A percentile compares a stretch with the other conserved stretches of the same genome.
Conservation (phyloP, 2,329 filamentous ascomycete species). For the Colletotrichum liaoningense region DNA sequence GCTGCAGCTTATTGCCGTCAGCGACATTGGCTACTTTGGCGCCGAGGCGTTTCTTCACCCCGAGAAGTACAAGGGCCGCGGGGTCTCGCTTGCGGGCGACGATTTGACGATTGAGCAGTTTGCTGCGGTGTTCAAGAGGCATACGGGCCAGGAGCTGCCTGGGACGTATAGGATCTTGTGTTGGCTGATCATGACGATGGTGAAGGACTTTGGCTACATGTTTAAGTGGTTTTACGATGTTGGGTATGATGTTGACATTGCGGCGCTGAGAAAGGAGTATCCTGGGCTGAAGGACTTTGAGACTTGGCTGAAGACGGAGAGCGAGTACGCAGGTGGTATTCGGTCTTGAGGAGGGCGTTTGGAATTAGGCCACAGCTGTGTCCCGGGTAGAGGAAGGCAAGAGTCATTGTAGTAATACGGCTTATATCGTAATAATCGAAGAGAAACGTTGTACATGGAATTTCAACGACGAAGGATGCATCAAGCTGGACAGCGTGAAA, state of each 20-base stretch:
- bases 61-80: conserved; percentile 43
- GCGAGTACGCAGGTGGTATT: conserved; percentile 60
- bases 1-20: conserved; percentile 48
- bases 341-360: neutral
- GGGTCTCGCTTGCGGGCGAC: conserved; percentile 53
- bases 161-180: conserved; percentile 45
- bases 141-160: conserved; percentile 44
- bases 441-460: no score
- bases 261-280: conserved; percentile 40
- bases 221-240: conserved; percentile 50
- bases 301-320: conserved; percentile 64
- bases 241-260: conserved; percentile 49
- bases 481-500: no score
- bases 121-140: conserved; percentile 44
- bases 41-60: conserved; percentile 49
- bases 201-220: conserved; percentile 49
- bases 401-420: neutral
- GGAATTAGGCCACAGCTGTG: no score
- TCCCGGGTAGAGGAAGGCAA: neutral
- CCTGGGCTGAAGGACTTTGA: conserved; percentile 43
- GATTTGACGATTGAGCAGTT: conserved; percentile 49
- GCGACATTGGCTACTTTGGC: conserved; percentile 53
- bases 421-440: no score
- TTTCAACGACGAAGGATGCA: no score
- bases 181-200: conserved; percentile 41